These are phyloP conservation scores for Termitomyces sp. DNA, from an alignment of 768 basidiomycete genomes.

Conservation along the genomic window DNA sequence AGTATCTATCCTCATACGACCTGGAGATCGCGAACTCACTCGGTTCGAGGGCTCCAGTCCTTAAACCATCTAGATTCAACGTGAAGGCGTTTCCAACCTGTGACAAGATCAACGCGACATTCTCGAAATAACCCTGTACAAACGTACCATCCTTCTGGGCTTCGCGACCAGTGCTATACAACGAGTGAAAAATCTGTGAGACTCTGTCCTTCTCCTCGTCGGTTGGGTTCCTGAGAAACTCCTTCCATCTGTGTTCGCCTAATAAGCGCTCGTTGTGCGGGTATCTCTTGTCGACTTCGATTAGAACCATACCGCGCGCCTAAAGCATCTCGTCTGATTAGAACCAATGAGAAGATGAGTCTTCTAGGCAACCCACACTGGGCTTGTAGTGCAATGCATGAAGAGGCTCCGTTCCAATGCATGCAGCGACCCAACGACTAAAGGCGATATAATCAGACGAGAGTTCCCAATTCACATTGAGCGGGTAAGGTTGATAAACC, in stretches of 20 bases:
- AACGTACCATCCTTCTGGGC: conserved; percentile 46
- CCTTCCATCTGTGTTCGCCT: conserved; percentile 46
- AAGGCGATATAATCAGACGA: conserved; percentile 32
- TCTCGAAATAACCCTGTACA: not conserved
- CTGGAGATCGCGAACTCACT: conserved; percentile 18
- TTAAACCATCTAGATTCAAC: conserved; percentile 38
- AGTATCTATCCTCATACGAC: not conserved
- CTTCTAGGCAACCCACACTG: conserved; percentile 24
- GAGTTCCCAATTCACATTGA: conserved; percentile 40
- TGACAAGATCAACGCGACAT: not conserved
- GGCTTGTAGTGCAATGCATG: conserved; percentile 44
- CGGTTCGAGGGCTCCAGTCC: conserved; percentile 26
- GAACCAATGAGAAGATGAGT: not conserved
- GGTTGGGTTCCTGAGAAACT: conserved; percentile 35
- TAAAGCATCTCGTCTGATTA: conserved; percentile 12
- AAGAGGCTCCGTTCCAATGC: conserved; percentile 30
- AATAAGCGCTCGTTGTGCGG: conserved; percentile 30
- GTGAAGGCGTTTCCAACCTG: conserved; percentile 47
- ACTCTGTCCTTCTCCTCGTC: conserved; percentile 29
- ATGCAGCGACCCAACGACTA: conserved; percentile 42
- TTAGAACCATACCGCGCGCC: conserved; percentile 42
- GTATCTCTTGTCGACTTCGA: conserved; percentile 38
- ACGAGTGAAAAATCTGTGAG: conserved; percentile 36
- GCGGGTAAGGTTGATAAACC: conserved; percentile 43
- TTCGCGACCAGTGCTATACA: conserved; percentile 34